Conservation (phyloP, 2,329 filamentous ascomycete genomes). For the Orbilia javanica region DNA sequence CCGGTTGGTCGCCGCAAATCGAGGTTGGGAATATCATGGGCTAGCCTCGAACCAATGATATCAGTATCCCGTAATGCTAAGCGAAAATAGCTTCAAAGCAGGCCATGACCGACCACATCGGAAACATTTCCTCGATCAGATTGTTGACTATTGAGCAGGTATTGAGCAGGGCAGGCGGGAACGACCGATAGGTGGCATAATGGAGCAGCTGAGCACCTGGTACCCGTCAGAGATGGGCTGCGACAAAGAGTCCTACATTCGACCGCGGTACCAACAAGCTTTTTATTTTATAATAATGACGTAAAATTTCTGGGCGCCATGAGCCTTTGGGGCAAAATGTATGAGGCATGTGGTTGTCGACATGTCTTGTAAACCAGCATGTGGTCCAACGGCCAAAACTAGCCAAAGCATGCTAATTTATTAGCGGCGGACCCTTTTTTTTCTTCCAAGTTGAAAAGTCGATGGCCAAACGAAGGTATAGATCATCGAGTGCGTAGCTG, state of each 20-base stretch:
- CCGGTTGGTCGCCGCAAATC: conserved; percentile 28
- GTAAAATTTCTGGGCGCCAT: conserved; percentile 44
- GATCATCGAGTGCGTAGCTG: not conserved
- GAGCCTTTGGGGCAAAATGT: conserved; percentile 7
- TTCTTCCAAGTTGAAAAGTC: not conserved
- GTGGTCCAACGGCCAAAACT: conserved; percentile 15
- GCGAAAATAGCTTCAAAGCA: conserved; percentile 22
- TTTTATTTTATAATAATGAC: conserved; percentile 37
- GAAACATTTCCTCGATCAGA: conserved; percentile 17
- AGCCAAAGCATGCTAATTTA: not conserved
- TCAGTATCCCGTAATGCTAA: conserved; percentile 27
- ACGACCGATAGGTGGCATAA: conserved; percentile 22
- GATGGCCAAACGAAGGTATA: not conserved
- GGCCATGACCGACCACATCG: not conserved
- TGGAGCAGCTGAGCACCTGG: conserved; percentile 6
- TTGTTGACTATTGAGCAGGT: not conserved
- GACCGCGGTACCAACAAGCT: conserved; percentile 10
- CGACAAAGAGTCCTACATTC: not conserved
- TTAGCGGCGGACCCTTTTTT: conserved; percentile 27
- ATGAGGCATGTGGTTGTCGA: conserved; percentile 43
- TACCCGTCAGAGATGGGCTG: not conserved
- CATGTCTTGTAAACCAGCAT: too few relatives aligned
- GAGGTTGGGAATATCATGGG: conserved; percentile 7
- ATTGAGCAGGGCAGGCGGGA: conserved; percentile 19
- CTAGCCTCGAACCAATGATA: conserved; percentile 35